These are phyloP conservation scores for Stagonosporopsis vannaccii DNA, from an alignment of 2,329 filamentous ascomycete genomes.

Conservation along the genomic window DNA sequence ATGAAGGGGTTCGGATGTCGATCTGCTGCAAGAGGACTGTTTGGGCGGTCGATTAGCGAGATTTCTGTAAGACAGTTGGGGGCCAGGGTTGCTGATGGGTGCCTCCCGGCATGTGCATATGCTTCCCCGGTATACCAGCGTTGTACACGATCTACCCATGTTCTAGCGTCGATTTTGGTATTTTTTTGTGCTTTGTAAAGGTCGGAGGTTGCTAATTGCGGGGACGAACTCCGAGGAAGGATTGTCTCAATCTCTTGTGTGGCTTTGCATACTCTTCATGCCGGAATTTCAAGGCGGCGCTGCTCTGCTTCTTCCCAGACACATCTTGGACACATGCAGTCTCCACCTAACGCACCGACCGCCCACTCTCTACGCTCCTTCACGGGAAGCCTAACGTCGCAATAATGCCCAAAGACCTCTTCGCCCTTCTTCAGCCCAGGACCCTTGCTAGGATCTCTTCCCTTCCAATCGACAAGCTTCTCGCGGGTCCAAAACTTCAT, in stretches of 20 bases:
- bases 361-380: constrained; percentile 89
- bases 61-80: not conserved
- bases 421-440: constrained; percentile 77
- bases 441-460: constrained; percentile 36
- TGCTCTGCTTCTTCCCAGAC: constrained; percentile 65
- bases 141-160: constrained; percentile 11
- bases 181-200: not conserved
- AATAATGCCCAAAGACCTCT: constrained; percentile 94
- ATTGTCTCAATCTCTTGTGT: not conserved
- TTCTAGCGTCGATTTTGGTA: not conserved
- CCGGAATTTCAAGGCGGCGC: not conserved
- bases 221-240: not conserved
- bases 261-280: not conserved
- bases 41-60: constrained; percentile 1
- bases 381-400: constrained; percentile 80
- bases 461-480: constrained; percentile 61
- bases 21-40: constrained; percentile 1
- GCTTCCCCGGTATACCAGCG: constrained; percentile 11
- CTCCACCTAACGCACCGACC: constrained; percentile 82
- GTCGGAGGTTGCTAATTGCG: not conserved
- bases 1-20: not conserved
- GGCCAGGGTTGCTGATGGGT: not conserved
- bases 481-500: constrained; percentile 74
- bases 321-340: constrained; percentile 87
- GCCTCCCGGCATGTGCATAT: not conserved